phyloP scores from a whole-genome alignment of 148 eudicot species.

The Oxyria digyna region DNA sequence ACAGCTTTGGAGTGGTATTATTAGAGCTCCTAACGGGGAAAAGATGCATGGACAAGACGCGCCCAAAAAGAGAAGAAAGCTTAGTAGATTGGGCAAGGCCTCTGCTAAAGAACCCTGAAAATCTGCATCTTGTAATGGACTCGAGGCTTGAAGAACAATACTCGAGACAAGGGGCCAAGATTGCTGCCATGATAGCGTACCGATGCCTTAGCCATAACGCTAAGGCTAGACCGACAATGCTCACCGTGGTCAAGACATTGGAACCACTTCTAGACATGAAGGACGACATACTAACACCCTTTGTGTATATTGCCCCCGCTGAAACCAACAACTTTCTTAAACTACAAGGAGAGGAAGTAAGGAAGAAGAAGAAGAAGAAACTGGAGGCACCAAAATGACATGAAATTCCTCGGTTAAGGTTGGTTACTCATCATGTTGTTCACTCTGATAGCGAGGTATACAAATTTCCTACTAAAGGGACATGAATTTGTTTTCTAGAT shows the following conservation, averaged over 20 bases:
- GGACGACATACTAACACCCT: not conserved
- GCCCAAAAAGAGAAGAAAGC: not conserved
- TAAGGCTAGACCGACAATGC: not conserved
- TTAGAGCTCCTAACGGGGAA: not conserved
- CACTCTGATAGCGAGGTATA: not conserved
- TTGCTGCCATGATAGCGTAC: slow-evolving; percentile 36
- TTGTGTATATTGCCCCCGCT: not conserved
- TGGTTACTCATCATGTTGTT: not conserved
- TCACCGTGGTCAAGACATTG: not conserved
- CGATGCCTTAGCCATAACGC: slow-evolving; percentile 36
- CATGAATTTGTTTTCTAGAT: too few species aligned
- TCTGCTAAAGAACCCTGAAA: not conserved
- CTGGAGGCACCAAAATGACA: not conserved
- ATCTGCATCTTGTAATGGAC: not conserved
- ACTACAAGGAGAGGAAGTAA: not conserved
- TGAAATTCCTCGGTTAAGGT: not conserved
- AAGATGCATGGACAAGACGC: not conserved
- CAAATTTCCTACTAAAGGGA: not conserved
- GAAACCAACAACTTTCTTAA: not conserved
- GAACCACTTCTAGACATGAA: not conserved
- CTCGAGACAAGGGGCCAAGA: slow-evolving; percentile 29
- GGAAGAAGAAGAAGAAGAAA: not conserved
- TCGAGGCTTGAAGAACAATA: not conserved
- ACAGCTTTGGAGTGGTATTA: not conserved
- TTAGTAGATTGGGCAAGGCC: not conserved